A percentile compares a stretch with the other conserved stretches of the same genome.
Evolutionary conservation across 768 basidiomycete species (phyloP).

Genomic region (Boletus vinaceobasis): DNA sequence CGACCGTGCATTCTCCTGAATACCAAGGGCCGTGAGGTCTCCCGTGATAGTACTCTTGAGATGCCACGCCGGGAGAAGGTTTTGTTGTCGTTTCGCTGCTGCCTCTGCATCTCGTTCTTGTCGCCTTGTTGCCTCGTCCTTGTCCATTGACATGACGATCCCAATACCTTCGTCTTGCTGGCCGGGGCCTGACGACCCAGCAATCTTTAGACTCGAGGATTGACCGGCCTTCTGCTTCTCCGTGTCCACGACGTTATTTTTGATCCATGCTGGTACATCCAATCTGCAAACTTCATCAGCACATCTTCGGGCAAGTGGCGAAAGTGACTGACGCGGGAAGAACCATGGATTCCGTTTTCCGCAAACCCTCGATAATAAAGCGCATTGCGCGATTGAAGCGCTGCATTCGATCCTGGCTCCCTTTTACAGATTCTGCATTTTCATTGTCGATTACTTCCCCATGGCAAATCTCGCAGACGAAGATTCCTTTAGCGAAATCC

Average conservation of each 20-base stretch:
- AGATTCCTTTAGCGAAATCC: slow-evolving; percentile 60
- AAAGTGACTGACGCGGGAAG: slow-evolving; percentile 65
- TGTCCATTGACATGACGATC: slow-evolving; percentile 86
- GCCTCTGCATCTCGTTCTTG: slow-evolving; percentile 77
- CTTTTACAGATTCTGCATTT: slow-evolving; percentile 77
- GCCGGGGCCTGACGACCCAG: slow-evolving; percentile 58
- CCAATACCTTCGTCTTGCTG: slow-evolving; percentile 74
- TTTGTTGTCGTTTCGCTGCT: slow-evolving; percentile 84
- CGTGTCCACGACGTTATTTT: slow-evolving; percentile 62
- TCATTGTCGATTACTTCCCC: slow-evolving; percentile 90
- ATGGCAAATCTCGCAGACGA: slow-evolving; percentile 86
- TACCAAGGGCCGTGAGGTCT: slow-evolving; percentile 82
- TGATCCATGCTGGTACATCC: slow-evolving; percentile 81
- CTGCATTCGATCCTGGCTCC: slow-evolving; percentile 94
- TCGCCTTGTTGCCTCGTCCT: slow-evolving; percentile 73
- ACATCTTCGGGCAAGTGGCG: not conserved
- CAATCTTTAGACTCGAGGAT: slow-evolving; percentile 62
- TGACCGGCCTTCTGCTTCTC: slow-evolving; percentile 56
- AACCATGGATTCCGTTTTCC: slow-evolving; percentile 84
- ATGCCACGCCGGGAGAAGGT: slow-evolving; percentile 92
- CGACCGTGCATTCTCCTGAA: slow-evolving; percentile 63
- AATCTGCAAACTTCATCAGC: slow-evolving; percentile 45
- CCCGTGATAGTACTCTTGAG: slow-evolving; percentile 94
- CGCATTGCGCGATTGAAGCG: slow-evolving; percentile 90
- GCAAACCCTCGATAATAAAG: slow-evolving; percentile 81